phyloP scores from a whole-genome alignment of 2,329 filamentous ascomycete genomes.

The Ploettnerulaceae sp. region DNA sequence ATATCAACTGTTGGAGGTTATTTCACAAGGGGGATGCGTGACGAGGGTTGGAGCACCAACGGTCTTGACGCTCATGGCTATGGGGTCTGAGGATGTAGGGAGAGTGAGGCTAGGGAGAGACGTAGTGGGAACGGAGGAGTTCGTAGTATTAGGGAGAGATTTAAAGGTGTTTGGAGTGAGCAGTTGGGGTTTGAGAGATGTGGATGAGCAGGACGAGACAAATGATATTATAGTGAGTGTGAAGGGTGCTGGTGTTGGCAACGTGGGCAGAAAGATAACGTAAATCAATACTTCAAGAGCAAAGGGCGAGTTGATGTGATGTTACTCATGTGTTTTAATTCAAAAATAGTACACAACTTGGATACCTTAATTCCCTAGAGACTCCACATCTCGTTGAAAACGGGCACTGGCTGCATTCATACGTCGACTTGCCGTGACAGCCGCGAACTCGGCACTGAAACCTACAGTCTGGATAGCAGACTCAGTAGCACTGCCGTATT shows the following conservation, averaged over 20 bases:
- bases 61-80: constrained; percentile 87
- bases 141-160: constrained; percentile 78
- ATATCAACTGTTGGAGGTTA: constrained; percentile 79
- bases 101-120: constrained; percentile 76
- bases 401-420: constrained; percentile 26
- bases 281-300: constrained; percentile 33
- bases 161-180: constrained; percentile 83
- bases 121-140: constrained; percentile 73
- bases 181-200: constrained; percentile 83
- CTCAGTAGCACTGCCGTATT: constrained; percentile 29
- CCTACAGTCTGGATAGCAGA: constrained; percentile 31
- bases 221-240: constrained; percentile 70
- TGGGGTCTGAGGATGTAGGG: constrained; percentile 95
- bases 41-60: constrained; percentile 66
- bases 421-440: constrained; percentile 25
- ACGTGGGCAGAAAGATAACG: constrained; percentile 86
- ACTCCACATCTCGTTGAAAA: constrained; percentile 25
- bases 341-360: constrained; percentile 5
- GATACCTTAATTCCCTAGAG: constrained; percentile 10
- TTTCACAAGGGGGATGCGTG: constrained; percentile 78
- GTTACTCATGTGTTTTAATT: neutral
- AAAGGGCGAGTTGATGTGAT: neutral
- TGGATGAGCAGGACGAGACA: constrained; percentile 52
- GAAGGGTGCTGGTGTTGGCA: constrained; percentile 89
- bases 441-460: constrained; percentile 28